Base-by-base conservation (phyloP, 2,329 filamentous ascomycete species). In the Juglanconis oblonga region DNA sequence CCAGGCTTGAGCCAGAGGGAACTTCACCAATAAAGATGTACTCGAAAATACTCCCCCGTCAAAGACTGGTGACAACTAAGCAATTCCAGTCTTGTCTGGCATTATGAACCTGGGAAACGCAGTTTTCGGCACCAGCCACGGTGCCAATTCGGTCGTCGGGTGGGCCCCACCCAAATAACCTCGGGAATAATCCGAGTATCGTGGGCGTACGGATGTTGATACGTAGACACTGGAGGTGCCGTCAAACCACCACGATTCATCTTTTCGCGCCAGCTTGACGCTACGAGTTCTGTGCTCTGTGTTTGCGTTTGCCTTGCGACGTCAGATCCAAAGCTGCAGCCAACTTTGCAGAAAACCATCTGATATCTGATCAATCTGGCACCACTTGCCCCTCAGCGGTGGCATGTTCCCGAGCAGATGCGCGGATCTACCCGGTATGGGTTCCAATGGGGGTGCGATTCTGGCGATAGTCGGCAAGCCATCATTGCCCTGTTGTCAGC, bases 351-450 rank as follows among this genome's bases (percentile, higher is more conserved):
- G 44, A 53, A n/a, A 5, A 58, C 54, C 58, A 50, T 61, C 54
- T 61, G 58, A 57, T 57, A 52, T 57, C 32, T 55, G 40, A 55
- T 38, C 6, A 55, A 47, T 52, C 51, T 58, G 54, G 51, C 61
- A 61, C 58, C 61, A 61, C 58, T 49, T 52, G 52, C 54, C 51
- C 58, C 58, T 61, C 54, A 35, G 31, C 48, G 48, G 42, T 63
- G 61, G 54, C 61, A 52, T 63, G 61, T 51, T 61, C 36, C 17
- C 24, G 35, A n/a, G 42, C 31, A 32, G 52, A 42, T 44, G 24
- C 45, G 40, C 61, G 61, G 61, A 63, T 63, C 61, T 61, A 61
- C 58, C 58, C 61, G 61, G n/a, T 42, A 17, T 53, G n/a, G 50
- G 49, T 51, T 45, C 48, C 47, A 51, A 32, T 35, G 17, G 33